phyloP scores from a whole-genome alignment of 371 early-diverging fungal genomes.

The Caulochytrium protostelioides region DNA sequence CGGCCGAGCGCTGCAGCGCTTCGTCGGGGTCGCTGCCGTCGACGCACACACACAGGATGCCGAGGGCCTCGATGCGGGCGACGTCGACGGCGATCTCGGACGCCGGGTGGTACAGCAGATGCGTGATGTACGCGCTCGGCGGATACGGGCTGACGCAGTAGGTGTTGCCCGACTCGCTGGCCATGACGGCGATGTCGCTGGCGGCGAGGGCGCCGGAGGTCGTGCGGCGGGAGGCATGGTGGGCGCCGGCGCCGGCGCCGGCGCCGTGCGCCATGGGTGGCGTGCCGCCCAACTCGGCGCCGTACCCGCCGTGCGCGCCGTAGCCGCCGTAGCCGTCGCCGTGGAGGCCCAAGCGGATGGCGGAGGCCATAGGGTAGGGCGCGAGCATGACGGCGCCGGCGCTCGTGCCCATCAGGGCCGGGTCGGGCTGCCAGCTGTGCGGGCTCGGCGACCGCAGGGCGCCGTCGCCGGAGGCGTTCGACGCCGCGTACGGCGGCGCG shows the following conservation, averaged over 20 bases:
- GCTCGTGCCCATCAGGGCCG: too few relatives aligned
- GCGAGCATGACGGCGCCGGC: too few relatives aligned
- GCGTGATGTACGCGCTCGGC: slow-evolving; percentile 40
- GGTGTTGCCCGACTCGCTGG: slow-evolving; percentile 2
- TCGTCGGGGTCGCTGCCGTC: too few relatives aligned
- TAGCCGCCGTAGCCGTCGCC: too few relatives aligned
- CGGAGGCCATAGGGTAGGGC: too few relatives aligned
- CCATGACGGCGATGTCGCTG: slow-evolving; percentile 1
- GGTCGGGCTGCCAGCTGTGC: too few relatives aligned
- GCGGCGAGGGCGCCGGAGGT: background rate
- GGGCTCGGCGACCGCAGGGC: too few relatives aligned
- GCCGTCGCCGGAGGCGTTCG: too few relatives aligned
- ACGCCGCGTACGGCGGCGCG: too few relatives aligned
- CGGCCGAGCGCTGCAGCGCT: too few relatives aligned
- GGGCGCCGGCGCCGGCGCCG: slow-evolving; percentile 11
- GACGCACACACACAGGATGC: slow-evolving; percentile 32
- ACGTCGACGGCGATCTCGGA: slow-evolving; percentile 33
- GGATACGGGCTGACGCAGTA: slow-evolving; percentile 17
- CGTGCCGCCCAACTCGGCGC: too few relatives aligned
- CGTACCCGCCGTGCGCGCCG: background rate
- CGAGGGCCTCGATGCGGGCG: slow-evolving; percentile 26
- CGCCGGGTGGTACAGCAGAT: slow-evolving; percentile 39
- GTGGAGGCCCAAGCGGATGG: too few relatives aligned
- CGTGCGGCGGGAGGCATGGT: slow-evolving; percentile 4
- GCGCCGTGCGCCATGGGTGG: slow-evolving; percentile 3